Percentiles rank a stretch among this genome's conserved stretches.
Conservation (phyloP, 495 filamentous ascomycete species). For the Parachaetomium inaequale region DNA sequence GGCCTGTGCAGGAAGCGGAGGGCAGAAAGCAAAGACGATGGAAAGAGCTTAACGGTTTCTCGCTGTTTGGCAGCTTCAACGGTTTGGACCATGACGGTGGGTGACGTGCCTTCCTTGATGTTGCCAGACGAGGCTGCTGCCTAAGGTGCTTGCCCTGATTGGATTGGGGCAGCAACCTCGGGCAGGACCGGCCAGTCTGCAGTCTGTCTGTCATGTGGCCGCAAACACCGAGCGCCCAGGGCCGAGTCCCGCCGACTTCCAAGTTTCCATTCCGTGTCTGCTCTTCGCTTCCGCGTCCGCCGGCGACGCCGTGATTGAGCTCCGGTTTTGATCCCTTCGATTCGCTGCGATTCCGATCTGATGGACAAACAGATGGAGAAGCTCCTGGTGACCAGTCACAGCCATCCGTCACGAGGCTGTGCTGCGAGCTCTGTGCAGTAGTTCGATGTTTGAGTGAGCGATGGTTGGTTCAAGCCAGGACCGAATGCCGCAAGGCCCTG, state of each 20-base stretch:
- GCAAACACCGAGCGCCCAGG: background rate
- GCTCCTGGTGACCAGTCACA: background rate
- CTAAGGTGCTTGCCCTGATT: slow-evolving; percentile 6
- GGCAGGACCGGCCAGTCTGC: background rate
- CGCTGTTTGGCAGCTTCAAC: background rate
- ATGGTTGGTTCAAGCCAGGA: slow-evolving; percentile 14
- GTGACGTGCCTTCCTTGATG: background rate
- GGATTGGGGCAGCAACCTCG: background rate
- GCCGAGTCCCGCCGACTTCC: background rate
- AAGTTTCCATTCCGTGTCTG: background rate
- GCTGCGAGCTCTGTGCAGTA: slow-evolving; percentile 1
- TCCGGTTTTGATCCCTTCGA: background rate
- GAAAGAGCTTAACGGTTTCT: background rate
- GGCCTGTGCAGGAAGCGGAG: background rate
- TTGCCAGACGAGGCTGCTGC: slow-evolving; percentile 6
- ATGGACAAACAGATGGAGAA: background rate
- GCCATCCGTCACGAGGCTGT: slow-evolving; percentile 19
- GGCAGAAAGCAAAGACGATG: background rate
- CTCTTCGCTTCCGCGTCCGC: background rate
- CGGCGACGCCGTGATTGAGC: slow-evolving; percentile 7
- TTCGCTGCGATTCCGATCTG: slow-evolving; percentile 7
- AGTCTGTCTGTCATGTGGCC: background rate
- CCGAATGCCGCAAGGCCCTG: slow-evolving; percentile 7
- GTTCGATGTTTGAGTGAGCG: background rate
- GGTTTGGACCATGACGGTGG: background rate